Base-by-base conservation (phyloP, 257 asterid genomes). In the Echium plantagineum region DNA sequence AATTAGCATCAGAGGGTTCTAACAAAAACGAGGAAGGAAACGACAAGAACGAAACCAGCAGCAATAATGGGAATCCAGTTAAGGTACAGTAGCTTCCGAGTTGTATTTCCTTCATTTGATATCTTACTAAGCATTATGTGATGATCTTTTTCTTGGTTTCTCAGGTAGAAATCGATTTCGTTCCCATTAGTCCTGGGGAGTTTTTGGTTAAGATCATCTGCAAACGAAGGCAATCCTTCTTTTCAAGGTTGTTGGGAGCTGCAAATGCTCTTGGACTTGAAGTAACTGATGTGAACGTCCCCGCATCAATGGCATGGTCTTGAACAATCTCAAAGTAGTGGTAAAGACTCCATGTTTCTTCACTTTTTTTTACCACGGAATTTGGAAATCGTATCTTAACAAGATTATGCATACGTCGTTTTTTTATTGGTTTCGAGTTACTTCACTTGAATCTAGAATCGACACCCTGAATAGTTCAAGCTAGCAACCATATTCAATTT, bases 91-190 rank as follows among this genome's bases (percentile, higher is more conserved):
- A 17, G 17, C 52, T 28, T 17, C 22, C 9, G n/a, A 46, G 42
- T 53, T 53, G 56, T 66, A 49, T 24, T 2, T 55, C 26, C 26
- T 22, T 62, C 30, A 42, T 42, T 42, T 42, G 17, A 42, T 42
- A 4, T 42, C 28, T 8, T 22, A 20, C 22, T 21, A 22, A 12
- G 55, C 32, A 61, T 52, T 42, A n/a, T 26, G 16, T 22, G 38
- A 55, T 24, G 15, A 47, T 28, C 1, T 52, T 67, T 21, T 57
- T 15, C 55, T 15, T 59, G 47, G 61, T 58, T 52, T 59, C 42
- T 42, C 32, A 86, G 91, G 82, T 67, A 21, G 74, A 75, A 62
- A 74, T 83, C 55, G 91, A 87, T 73, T 93, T 90, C 13, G 69
- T 55, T 75, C 89, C 78, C 63, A 69, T 82, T n/a, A 85, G 87